phyloP scores from a whole-genome alignment of 352 stramenopile species.

The Globisporangium cystogenes region DNA sequence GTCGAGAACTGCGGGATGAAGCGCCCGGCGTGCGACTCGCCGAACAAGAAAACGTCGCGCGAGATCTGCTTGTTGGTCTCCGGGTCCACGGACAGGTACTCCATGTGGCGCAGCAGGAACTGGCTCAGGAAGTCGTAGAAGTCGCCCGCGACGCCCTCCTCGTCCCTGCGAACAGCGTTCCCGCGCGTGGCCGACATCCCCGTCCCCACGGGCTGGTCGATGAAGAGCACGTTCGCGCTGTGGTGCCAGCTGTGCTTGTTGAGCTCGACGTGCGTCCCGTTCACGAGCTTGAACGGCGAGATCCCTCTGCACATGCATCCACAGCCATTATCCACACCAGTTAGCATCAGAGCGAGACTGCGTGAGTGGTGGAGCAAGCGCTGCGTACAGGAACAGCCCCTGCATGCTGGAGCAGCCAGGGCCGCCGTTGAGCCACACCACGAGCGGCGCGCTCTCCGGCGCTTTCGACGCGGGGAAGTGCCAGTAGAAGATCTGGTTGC shows the following conservation, averaged over 20 bases:
- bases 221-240: constrained; percentile 74
- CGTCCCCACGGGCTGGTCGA: constrained; percentile 78
- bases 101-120: constrained; percentile 87
- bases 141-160: constrained; percentile 51
- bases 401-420: constrained; percentile 82
- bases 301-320: constrained; percentile 32
- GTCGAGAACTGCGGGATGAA: constrained; percentile 96
- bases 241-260: constrained; percentile 78
- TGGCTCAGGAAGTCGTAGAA: constrained; percentile 94
- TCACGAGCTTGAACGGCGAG: constrained; percentile 59
- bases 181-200: constrained; percentile 64
- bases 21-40: constrained; percentile 95
- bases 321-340: background rate
- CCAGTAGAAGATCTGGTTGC: constrained; percentile 79
- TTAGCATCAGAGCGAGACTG: background rate
- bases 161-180: constrained; percentile 46
- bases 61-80: constrained; percentile 33
- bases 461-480: constrained; percentile 50
- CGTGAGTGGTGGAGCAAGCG: background rate
- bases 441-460: constrained; percentile 43
- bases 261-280: constrained; percentile 39
- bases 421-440: constrained; percentile 79
- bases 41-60: constrained; percentile 92
- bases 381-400: constrained; percentile 59
- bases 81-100: constrained; percentile 49